These are phyloP conservation scores for Russula sp. DNA, from an alignment of 768 basidiomycete genomes.

Conservation along the genomic window DNA sequence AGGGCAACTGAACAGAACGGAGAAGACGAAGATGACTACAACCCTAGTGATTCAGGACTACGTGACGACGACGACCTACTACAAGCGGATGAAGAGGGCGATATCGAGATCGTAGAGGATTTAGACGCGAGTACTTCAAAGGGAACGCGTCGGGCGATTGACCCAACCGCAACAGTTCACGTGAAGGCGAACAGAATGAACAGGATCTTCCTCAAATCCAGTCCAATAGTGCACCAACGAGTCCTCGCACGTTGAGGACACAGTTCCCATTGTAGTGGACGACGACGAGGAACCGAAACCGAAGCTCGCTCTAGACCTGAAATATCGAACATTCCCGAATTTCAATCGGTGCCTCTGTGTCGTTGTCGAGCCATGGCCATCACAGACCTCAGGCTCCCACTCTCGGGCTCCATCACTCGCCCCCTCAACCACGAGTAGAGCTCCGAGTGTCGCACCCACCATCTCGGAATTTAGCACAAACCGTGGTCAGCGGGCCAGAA, in stretches of 20 bases:
- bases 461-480: conserved; percentile 34
- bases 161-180: neutral
- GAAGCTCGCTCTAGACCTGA: conserved; percentile 62
- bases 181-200: conserved; percentile 22
- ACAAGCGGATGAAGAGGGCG: conserved; percentile 5
- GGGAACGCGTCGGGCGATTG: neutral
- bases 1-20: neutral
- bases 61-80: neutral
- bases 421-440: conserved; percentile 35
- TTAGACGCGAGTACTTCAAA: neutral
- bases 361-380: conserved; percentile 79
- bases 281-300: conserved; percentile 69
- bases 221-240: conserved; percentile 1
- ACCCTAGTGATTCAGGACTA: conserved; percentile 2
- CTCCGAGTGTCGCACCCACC: conserved; percentile 39
- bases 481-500: conserved; percentile 43
- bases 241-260: conserved; percentile 31
- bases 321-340: conserved; percentile 68
- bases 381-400: conserved; percentile 39
- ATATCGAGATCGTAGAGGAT: conserved; percentile 5
- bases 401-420: conserved; percentile 38
- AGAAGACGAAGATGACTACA: conserved; percentile 1
- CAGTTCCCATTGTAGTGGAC: conserved; percentile 45
- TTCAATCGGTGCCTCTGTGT: conserved; percentile 73
- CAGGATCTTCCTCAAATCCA: conserved; percentile 2